A percentile compares a stretch with the other conserved stretches of the same genome.
phyloP scores from a whole-genome alignment of 495 filamentous ascomycete genomes.

The Staphylotrichum longicolle region DNA sequence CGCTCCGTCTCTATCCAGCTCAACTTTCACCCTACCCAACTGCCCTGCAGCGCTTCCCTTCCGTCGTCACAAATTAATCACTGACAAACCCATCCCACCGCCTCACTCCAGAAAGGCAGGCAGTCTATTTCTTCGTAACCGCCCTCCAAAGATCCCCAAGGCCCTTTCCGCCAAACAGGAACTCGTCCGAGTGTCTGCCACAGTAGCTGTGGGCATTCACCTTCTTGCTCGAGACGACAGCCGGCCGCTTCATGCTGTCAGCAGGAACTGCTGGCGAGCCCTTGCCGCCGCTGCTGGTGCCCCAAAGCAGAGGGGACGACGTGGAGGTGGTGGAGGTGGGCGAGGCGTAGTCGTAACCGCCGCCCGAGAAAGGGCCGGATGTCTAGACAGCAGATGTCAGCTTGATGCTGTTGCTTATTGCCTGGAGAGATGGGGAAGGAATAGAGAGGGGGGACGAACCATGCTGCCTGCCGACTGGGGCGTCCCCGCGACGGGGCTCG shows the following conservation, averaged over 20 bases:
- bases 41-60: too few species aligned
- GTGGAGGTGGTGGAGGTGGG: not conserved
- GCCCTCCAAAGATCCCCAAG: conserved; percentile 31
- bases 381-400: not conserved
- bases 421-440: not conserved
- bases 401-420: not conserved
- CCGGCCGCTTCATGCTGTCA: not conserved
- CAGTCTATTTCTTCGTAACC: conserved; percentile 24
- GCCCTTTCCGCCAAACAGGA: conserved; percentile 32
- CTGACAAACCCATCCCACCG: too few species aligned
- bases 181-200: conserved; percentile 37
- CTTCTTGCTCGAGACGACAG: conserved; percentile 16
- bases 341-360: conserved; percentile 4
- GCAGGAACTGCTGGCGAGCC: not conserved
- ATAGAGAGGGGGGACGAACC: conserved; percentile 5
- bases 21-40: too few species aligned
- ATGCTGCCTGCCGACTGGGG: conserved; percentile 12
- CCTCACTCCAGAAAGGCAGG: not conserved
- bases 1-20: too few species aligned
- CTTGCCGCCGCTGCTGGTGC: not conserved
- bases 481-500: conserved; percentile 5
- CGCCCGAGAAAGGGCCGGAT: conserved; percentile 4
- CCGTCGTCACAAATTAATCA: too few species aligned
- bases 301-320: not conserved
- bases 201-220: conserved; percentile 40